phyloP scores from a whole-genome alignment of 225 moss, liverwort and hornwort species.

The Ulota crispa region DNA sequence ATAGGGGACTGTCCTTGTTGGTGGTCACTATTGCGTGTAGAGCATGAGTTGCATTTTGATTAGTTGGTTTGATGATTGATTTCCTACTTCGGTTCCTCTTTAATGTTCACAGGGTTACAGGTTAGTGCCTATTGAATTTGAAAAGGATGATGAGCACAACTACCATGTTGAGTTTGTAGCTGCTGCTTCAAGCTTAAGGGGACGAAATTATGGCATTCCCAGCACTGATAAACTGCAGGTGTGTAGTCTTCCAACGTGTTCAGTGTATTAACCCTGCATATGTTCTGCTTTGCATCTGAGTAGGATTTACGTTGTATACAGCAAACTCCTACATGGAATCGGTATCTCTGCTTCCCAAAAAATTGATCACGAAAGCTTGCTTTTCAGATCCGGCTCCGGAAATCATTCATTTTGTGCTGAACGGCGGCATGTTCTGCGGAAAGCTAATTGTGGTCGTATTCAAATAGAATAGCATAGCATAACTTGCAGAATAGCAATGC shows the following conservation, averaged over 20 bases:
- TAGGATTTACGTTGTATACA: background rate
- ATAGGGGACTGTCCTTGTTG: background rate
- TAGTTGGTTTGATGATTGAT: constrained; percentile 15
- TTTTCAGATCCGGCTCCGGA: background rate
- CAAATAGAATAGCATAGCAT: background rate
- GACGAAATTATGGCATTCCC: constrained; percentile 92
- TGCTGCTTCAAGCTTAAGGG: constrained; percentile 88
- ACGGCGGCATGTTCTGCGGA: background rate
- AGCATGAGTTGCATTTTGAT: background rate
- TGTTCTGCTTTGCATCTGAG: constrained; percentile 14
- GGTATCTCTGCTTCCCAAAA: background rate
- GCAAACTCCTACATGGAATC: background rate
- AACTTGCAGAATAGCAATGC: background rate
- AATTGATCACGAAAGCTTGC: background rate
- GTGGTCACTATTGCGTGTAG: background rate
- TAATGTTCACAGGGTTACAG: constrained; percentile 75
- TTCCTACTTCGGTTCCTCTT: background rate
- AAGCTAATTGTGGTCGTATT: background rate
- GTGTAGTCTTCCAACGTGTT: background rate
- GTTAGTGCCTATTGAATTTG: constrained; percentile 83
- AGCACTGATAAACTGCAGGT: constrained; percentile 88
- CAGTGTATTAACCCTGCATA: background rate
- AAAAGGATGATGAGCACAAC: constrained; percentile 89
- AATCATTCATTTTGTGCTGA: background rate
- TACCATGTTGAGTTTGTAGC: constrained; percentile 94